Conservation (phyloP, 2,329 filamentous ascomycete genomes). For the Colletotrichum sojae region DNA sequence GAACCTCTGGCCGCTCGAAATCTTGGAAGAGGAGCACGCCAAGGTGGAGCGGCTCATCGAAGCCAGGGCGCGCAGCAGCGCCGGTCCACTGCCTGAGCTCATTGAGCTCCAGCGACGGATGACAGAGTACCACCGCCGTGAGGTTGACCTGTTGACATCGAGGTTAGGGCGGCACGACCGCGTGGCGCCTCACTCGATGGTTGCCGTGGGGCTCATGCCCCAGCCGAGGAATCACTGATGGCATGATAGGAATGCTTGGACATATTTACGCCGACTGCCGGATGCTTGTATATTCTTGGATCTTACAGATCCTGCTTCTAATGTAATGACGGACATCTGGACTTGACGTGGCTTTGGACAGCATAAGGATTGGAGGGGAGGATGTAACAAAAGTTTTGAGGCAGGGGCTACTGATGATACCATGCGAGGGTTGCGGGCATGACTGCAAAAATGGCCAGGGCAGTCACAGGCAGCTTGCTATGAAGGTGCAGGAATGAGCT, state of each 20-base stretch:
- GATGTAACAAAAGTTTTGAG: too few relatives aligned
- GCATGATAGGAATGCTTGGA: background rate
- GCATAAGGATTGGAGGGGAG: too few relatives aligned
- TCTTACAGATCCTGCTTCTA: background rate
- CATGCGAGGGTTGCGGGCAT: background rate
- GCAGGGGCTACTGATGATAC: background rate
- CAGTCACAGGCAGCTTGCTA: too few relatives aligned
- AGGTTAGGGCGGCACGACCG: slow-evolving; percentile 20
- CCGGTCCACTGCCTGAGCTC: slow-evolving; percentile 26
- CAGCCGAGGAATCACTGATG: slow-evolving; percentile 4
- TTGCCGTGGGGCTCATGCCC: slow-evolving; percentile 27
- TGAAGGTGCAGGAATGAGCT: too few relatives aligned
- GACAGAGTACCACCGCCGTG: slow-evolving; percentile 29
- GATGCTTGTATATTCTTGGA: background rate
- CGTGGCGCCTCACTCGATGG: slow-evolving; percentile 11
- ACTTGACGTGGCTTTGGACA: background rate
- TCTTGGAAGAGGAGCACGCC: slow-evolving; percentile 33
- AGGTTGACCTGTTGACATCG: slow-evolving; percentile 28
- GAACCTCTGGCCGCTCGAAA: slow-evolving; percentile 32
- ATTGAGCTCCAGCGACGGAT: slow-evolving; percentile 27
- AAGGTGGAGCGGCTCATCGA: slow-evolving; percentile 22
- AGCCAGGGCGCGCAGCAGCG: slow-evolving; percentile 20
- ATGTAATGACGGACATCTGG: background rate
- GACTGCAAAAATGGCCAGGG: background rate
- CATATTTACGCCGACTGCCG: background rate